These are phyloP conservation scores for Echium plantagineum DNA, from an alignment of 257 asterid genomes.

Conservation along the genomic window DNA sequence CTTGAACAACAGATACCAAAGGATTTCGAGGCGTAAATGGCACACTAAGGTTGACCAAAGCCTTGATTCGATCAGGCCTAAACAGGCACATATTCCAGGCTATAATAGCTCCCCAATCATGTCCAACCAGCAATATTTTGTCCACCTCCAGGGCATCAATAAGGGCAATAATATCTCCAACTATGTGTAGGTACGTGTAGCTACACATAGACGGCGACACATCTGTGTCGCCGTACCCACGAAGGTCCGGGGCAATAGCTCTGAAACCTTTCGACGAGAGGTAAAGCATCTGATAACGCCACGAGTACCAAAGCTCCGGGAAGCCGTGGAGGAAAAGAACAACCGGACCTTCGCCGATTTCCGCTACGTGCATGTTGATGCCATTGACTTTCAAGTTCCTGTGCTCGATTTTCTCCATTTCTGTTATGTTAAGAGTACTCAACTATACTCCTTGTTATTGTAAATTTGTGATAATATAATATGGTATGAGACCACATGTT, in stretches of 20 bases:
- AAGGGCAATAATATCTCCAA: slow-evolving; percentile 68
- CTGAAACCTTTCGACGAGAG: slow-evolving; percentile 76
- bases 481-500: not conserved
- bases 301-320: slow-evolving; percentile 99
- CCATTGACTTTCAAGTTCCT: slow-evolving; percentile 44
- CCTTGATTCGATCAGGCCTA: slow-evolving; percentile 71
- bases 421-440: not conserved
- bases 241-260: slow-evolving; percentile 86
- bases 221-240: slow-evolving; percentile 90
- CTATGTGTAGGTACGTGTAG: slow-evolving; percentile 63
- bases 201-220: slow-evolving; percentile 54
- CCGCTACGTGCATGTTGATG: slow-evolving; percentile 81
- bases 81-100: slow-evolving; percentile 71
- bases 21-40: slow-evolving; percentile 59
- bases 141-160: slow-evolving; percentile 45
- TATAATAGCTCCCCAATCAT: slow-evolving; percentile 88
- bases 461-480: not conserved
- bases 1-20: slow-evolving; percentile 38
- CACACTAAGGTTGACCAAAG: slow-evolving; percentile 65
- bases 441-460: too few relatives aligned
- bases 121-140: slow-evolving; percentile 73
- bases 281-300: slow-evolving; percentile 89
- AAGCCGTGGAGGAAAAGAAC: slow-evolving; percentile 78
- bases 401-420: slow-evolving; percentile 71
- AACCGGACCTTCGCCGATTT: slow-evolving; percentile 74